Base-by-base conservation (phyloP, 2,329 filamentous ascomycete species). In the Diaporthe citriasiana region DNA sequence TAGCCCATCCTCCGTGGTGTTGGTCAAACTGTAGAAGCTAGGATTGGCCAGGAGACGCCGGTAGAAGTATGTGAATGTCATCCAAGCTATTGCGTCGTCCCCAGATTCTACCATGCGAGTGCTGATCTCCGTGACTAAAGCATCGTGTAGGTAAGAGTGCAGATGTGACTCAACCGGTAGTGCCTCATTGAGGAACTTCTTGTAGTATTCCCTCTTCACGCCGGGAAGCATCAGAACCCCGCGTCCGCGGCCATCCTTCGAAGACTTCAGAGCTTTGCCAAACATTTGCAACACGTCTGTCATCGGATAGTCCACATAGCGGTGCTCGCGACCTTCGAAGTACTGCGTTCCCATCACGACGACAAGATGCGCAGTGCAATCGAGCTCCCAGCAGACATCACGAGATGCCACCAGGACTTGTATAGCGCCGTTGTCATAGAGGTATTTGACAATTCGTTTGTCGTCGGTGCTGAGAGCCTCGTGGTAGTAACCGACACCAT, bases 21-120 rank as follows among this genome's bases (percentile, higher is more conserved):
- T 95, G 22, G 92, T 93, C 75, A 99, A 86, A 78, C 95, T 94
- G 85, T 99, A 99, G 86, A 95, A 99, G 83, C 95, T 98, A 12
- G 97, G 97, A 82, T 99, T 99, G 40, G 96, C 95, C 47, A 98
- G 89, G 50, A 99, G 89, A 74, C 97, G 93, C 56, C 97, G 93
- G 85, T 99, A 99, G 85, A 98, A 98, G 86, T 98, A 99, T 15
- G 96, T 98, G 82, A 98, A 98, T 0, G 97, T 98, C 50, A 95
- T 94, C 97, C 97, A 99, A 84, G 98, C 97, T 78, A 99, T 95
- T 15, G 96, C 97, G 84, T 98, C 96, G 79, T 98, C 97, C 19
- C 95, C 97, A 17, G 95, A 98, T 79, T 95, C 92, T 75, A 99
- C 97, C 82, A 95, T 97, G 87, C 95, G 96, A 25, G 95, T 97